Base-by-base conservation (phyloP, 306 rosid species). In the Vigna unguiculata region DNA sequence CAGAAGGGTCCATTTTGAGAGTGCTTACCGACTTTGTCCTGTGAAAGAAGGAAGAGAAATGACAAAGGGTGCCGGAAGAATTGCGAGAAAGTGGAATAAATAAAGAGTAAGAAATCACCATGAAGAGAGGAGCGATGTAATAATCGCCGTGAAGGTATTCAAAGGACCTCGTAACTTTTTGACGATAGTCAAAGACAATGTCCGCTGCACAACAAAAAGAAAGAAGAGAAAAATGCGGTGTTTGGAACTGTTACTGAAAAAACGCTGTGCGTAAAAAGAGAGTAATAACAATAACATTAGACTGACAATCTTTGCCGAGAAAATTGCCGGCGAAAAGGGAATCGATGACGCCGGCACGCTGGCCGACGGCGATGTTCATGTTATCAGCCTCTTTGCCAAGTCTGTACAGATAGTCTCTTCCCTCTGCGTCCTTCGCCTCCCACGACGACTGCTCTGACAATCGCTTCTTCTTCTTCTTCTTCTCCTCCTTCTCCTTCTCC, bases 1-100 rank as follows among this genome's bases (percentile, higher is more conserved):
- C 54, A 82, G 11, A 72, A 49, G 70, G 78, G 62, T 45, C 81
- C 63, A 76, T 67, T 80, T 83, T 60, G 59, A 78, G 78, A 73
- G 85, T 86, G 88, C 97, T 93, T 91, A 91, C 98, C 98, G 66
- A 93, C 96, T 91, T 91, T 93, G 85, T 93, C 98, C 98, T 93
- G 96, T 72, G 45, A 85, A 87, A 86, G 85, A 85, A 69, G 71
- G 75, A 82, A 79, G 54, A 4, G 63, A 78, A 64, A 7, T 21
- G 65, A 76, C 3, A 68, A 71, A 69, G 15, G 15, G 52, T 69
- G 43, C 16, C 3, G 16, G 55, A 62, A n/a, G 21, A 19, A 70
- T 22, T 6, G 58, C 1, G 34, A 32, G 43, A 41, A 41, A 46
- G 24, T 17, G 7, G 5, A 38, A 21, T 46, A 13, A 17, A 65